Base-by-base conservation (phyloP, 1,139 yeast species). In the Entelexis paramagnoliae region DNA sequence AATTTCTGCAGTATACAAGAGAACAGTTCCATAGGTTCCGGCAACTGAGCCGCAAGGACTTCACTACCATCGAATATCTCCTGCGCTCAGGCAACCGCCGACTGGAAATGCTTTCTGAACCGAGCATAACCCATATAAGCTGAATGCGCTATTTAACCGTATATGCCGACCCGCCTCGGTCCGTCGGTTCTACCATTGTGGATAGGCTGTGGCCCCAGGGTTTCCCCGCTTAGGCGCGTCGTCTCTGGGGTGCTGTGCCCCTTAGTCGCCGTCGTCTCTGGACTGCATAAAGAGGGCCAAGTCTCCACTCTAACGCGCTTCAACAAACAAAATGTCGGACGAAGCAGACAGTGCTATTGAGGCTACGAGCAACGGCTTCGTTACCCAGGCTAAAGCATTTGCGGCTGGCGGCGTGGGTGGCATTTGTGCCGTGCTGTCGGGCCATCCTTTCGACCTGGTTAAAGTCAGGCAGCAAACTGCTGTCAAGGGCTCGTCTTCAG, bases 371-470 rank as follows among this genome's bases (percentile, higher is more conserved):
- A 51, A 33, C 28, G 49, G 50, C 5, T 51, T 69, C 40, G 58
- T 68, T 40, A 72, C 71, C 52, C 74, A 71, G 59, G 52, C 83
- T 61, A 87, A 89, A 66, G 85, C 96, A 3, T 80, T 91, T 62
- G 81, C 81, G 16, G 82, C 96, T 11, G 98, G 98, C 46, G 98
- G 96, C 16, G 79, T 82, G 46, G 88, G 89, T 48, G 89, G 89
- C 55, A 68, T 81, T 20, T 80, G 89, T 66, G 95, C 95, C 4
- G 96, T 88, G 29, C 66, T 88, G 46, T 87, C 95, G 0, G 98
- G 97, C 41, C 97, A 91, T 66, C 97, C 97, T 1, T 91, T 91
- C 65, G 98, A 91, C 66, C 76, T 91, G 59, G 79, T 89, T 60
- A 91, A 91, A 66, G 98, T 91, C 32, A 78, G 96, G 59, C 77